Percentiles rank a stretch among this genome's conserved stretches.
Evolutionary conservation across 2,329 filamentous ascomycete genomes (phyloP).

Genomic region (Fusarium decemcellulare): DNA sequence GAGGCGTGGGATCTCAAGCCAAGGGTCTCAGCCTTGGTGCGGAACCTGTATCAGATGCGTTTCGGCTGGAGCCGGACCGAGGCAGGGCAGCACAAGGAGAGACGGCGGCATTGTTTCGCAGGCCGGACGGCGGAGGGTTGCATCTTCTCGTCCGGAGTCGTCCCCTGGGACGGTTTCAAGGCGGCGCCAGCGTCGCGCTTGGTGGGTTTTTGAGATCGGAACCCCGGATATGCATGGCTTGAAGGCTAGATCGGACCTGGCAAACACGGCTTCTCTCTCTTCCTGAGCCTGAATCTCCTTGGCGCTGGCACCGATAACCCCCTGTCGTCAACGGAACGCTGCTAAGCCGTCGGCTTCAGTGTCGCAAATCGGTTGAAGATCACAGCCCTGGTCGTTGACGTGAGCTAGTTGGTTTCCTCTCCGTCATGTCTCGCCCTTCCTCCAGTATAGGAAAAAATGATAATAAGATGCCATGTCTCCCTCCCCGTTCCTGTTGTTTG

Average conservation of each 20-base stretch:
- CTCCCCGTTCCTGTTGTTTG: background rate
- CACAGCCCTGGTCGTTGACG: background rate
- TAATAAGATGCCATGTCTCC: constrained; percentile 18
- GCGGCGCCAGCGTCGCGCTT: background rate
- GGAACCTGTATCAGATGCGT: constrained; percentile 2
- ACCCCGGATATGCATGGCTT: constrained; percentile 16
- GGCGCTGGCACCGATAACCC: constrained; percentile 22
- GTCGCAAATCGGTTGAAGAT: constrained; percentile 17
- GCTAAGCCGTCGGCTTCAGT: constrained; percentile 20
- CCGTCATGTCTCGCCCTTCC: too few relatives aligned
- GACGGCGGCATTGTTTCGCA: too few relatives aligned
- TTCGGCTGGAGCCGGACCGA: background rate
- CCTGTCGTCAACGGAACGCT: constrained; percentile 29
- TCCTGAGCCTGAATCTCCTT: constrained; percentile 33
- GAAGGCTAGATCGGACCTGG: constrained; percentile 27
- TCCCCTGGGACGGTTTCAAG: too few relatives aligned
- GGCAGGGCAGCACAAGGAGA: background rate
- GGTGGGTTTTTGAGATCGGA: background rate
- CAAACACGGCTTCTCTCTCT: constrained; percentile 32
- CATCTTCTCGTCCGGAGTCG: too few relatives aligned
- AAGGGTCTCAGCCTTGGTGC: too few relatives aligned
- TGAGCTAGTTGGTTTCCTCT: background rate
- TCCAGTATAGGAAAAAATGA: background rate
- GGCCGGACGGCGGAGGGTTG: too few relatives aligned
- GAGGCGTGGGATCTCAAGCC: too few relatives aligned